Evolutionary conservation across 129 eudicot species (phyloP).

Genomic region (Tagetes erecta): DNA sequence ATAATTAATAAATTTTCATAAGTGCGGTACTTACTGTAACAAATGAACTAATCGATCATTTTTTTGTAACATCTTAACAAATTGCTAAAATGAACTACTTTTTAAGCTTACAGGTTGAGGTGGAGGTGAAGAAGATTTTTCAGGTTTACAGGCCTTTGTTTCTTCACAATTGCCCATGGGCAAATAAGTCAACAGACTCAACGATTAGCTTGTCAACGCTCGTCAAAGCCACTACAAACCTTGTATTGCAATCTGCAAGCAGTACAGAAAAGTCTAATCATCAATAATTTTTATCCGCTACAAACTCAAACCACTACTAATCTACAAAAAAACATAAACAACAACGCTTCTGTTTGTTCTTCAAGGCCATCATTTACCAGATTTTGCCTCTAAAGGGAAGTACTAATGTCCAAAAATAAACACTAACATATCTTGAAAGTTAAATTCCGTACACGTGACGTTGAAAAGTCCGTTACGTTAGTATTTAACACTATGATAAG

Average conservation of each 20-base stretch:
- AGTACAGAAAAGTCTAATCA: conserved; percentile 1
- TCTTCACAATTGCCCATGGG: conserved; percentile 67
- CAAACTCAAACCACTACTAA: conserved; percentile 4
- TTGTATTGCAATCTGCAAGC: conserved; percentile 40
- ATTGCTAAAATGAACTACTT: neutral
- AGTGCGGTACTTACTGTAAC: neutral
- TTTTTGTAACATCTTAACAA: neutral
- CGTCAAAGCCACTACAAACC: conserved; percentile 21
- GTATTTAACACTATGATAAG: conserved; percentile 5
- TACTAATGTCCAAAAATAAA: neutral
- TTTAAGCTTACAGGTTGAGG: conserved; percentile 50
- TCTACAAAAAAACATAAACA: conserved; percentile 15
- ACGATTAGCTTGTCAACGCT: conserved; percentile 1
- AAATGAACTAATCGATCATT: neutral
- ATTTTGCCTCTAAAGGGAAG: neutral
- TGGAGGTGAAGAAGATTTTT: conserved; percentile 57
- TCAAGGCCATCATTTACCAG: conserved; percentile 10
- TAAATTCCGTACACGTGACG: neutral
- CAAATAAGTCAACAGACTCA: conserved; percentile 25
- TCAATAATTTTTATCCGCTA: neutral
- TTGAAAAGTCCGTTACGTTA: neutral
- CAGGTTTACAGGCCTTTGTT: conserved; percentile 48
- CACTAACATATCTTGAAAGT: neutral
- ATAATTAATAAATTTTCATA: conserved; percentile 11
- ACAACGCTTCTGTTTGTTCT: neutral